Base-by-base conservation (phyloP, 2,329 filamentous ascomycete species). In the Graphilbum fragrans region DNA sequence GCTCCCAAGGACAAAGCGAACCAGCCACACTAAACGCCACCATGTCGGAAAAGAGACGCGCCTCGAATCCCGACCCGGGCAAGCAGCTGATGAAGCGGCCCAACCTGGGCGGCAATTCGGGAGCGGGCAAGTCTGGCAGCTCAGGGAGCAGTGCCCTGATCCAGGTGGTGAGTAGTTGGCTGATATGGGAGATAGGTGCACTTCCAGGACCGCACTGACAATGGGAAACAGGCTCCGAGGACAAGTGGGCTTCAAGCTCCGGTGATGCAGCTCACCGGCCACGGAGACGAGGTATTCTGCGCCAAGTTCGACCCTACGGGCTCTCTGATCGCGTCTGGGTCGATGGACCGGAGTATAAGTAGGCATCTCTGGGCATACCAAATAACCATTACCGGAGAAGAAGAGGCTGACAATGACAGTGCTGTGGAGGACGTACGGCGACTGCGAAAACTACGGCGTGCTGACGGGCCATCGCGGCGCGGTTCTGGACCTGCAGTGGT, bases 21-120 rank as follows among this genome's bases (percentile, higher is more conserved):
- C n/a, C n/a, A n/a, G n/a, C n/a, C n/a, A n/a, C n/a, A n/a, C n/a
- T n/a, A n/a, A n/a, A n/a, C n/a, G n/a, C 7, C 52, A 57, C n/a
- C 45, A 95, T 94, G 88, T 86, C 87, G 27, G 88, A 94, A 63
- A 96, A 98, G 66, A 78, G 92, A 57, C 83, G 87, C 45, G 87
- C 88, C n/a, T 80, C 84, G 47, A 82, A 83, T 52, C 40, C 47
- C 5, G 82, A 85, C 46, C 90, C 90, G 51, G 77, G 80, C 53
- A 77, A 80, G 38, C 85, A 94, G 61, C 72, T 90, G 52, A 82
- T 96, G 47, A 98, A 96, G 69, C 74, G 90, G 58, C 87, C 90
- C 59, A 94, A 92, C 58, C 61, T 77, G 35, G 69, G 68, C 47
- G 61, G 64, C 16, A 64, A 66, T 43, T 66, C 65, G 41, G 65